Evolutionary conservation across 768 basidiomycete genomes (phyloP).

Genomic region (Pulveroboletus sp.): DNA sequence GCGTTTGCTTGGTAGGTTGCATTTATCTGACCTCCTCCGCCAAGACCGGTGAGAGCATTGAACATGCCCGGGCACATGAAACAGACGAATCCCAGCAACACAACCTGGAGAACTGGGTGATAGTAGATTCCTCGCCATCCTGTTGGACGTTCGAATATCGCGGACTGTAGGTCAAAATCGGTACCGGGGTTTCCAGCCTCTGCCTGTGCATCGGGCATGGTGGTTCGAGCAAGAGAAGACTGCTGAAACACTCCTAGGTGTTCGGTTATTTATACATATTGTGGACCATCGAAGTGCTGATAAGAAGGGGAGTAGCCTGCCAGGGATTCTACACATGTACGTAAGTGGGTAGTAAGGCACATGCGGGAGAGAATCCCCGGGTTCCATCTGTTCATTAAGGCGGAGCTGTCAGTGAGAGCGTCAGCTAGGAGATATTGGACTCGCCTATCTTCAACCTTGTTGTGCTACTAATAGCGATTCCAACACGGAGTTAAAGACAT

Average conservation of each 20-base stretch:
- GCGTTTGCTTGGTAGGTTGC: conserved; percentile 63
- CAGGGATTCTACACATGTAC: no score
- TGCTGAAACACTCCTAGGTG: neutral
- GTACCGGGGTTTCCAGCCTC: conserved; percentile 19
- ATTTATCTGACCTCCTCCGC: conserved; percentile 76
- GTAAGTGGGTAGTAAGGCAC: no score
- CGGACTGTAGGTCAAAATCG: conserved; percentile 15
- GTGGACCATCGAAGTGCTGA: neutral
- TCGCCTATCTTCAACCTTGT: no score
- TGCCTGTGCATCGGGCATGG: conserved; percentile 21
- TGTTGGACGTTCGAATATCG: conserved; percentile 44
- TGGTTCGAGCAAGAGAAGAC: neutral
- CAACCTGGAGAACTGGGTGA: conserved; percentile 43
- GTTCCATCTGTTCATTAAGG: no score
- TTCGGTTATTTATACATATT: neutral
- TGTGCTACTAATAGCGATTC: no score
- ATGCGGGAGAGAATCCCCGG: no score
- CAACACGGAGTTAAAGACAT: no score
- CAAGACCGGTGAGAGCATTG: conserved; percentile 78
- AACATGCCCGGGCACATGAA: conserved; percentile 69
- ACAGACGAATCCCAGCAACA: conserved; percentile 61
- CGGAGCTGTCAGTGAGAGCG: no score
- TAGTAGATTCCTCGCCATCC: conserved; percentile 57
- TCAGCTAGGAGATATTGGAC: no score
- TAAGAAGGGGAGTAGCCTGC: neutral